phyloP scores from a whole-genome alignment of 225 moss, liverwort and hornwort species.

The Straminergon stramineum region DNA sequence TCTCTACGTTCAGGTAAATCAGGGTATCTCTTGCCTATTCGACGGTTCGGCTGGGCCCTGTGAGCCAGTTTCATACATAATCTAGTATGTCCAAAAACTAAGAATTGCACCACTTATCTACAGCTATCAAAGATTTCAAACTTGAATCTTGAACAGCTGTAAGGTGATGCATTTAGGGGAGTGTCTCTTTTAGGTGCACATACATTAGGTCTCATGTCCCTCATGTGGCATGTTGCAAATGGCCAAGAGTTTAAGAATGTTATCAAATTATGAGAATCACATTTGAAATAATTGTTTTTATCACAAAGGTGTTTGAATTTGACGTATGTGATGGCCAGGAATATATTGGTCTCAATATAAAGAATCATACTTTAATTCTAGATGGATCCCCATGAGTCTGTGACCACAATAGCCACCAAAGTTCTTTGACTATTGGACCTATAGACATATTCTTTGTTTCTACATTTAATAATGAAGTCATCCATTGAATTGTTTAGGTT shows the following conservation, averaged over 20 bases:
- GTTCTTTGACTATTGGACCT: fast-evolving
- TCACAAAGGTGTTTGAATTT: fast-evolving
- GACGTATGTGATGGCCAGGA: neutral
- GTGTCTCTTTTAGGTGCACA: no score
- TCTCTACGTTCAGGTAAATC: no score
- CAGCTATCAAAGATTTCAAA: no score
- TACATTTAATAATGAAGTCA: no score
- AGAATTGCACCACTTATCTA: no score
- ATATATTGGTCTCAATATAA: neutral
- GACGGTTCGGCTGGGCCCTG: neutral
- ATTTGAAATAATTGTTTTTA: neutral
- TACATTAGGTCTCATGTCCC: neutral
- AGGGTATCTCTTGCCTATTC: neutral
- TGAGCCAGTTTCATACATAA: neutral
- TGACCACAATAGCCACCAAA: fast-evolving
- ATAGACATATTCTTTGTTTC: neutral
- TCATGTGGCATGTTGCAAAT: neutral
- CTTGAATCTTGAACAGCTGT: no score
- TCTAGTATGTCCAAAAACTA: neutral
- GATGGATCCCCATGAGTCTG: fast-evolving
- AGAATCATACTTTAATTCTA: fast-evolving
- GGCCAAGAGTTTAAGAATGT: neutral
- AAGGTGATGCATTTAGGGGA: no score
- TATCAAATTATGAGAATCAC: neutral
- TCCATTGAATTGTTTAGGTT: neutral